Percentiles rank a stretch among this genome's conserved stretches.
phyloP scores from a whole-genome alignment of 2,329 filamentous ascomycete genomes.

The Paramyrothecium sp. region DNA sequence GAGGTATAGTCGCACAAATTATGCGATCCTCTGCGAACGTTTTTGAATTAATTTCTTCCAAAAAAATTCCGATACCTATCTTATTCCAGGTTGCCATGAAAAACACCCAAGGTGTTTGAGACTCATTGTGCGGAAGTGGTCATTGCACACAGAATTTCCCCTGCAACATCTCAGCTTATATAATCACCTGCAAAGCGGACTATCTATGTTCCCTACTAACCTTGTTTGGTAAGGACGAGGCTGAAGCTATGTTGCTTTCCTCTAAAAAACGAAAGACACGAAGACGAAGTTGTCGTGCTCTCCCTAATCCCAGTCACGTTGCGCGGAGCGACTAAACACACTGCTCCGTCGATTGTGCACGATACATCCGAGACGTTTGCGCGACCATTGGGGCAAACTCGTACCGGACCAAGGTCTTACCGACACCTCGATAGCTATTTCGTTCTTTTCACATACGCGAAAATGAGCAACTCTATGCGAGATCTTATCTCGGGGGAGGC shows the following conservation, averaged over 20 bases:
- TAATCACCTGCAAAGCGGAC: neutral
- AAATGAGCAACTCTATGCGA: slow-evolving; percentile 64
- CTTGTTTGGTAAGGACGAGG: neutral
- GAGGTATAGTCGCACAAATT: no score
- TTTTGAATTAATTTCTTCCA: no score
- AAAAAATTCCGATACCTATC: no score
- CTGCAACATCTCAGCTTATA: neutral
- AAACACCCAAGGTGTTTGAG: no score
- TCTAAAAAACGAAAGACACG: neutral
- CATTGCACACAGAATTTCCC: no score
- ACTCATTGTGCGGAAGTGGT: no score
- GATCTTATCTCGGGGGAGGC: slow-evolving; percentile 84
- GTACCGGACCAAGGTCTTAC: no score
- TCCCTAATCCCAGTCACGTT: neutral
- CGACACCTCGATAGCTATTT: neutral
- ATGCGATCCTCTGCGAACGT: no score
- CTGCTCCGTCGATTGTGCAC: no score
- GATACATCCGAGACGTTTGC: no score
- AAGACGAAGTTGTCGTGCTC: neutral
- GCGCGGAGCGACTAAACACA: neutral
- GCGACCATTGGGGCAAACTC: no score
- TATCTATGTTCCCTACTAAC: neutral
- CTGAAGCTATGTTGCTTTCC: neutral
- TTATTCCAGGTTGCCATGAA: no score
- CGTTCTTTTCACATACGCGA: slow-evolving; percentile 24